These are phyloP conservation scores for Ilex aquifolium DNA, from an alignment of 257 asterid species.

Conservation along the genomic window DNA sequence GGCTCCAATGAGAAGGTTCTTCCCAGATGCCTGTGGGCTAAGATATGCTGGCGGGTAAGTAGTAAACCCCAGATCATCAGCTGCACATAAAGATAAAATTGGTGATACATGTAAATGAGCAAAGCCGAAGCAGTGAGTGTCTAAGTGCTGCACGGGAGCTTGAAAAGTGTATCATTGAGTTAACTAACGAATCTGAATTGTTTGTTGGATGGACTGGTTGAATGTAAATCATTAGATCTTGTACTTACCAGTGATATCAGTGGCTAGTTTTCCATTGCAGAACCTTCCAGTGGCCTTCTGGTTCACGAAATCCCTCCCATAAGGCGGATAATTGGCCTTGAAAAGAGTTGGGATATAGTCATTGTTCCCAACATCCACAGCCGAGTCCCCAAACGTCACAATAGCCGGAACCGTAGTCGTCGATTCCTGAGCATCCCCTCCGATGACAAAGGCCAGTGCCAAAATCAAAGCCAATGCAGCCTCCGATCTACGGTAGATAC, in stretches of 20 bases:
- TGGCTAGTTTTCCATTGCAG: constrained; percentile 83
- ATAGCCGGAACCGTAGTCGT: constrained; percentile 63
- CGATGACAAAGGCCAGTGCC: constrained; percentile 27
- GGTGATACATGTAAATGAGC: too few relatives aligned
- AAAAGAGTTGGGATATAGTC: constrained; percentile 54
- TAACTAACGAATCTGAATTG: too few relatives aligned
- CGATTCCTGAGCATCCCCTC: constrained; percentile 36
- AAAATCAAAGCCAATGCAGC: constrained; percentile 12
- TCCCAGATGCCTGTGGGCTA: constrained; percentile 91
- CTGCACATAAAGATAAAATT: constrained; percentile 19
- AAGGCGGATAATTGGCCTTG: constrained; percentile 85
- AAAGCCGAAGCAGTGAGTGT: too few relatives aligned
- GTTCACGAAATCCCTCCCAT: constrained; percentile 65
- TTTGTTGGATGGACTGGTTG: too few relatives aligned
- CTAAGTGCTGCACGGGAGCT: too few relatives aligned
- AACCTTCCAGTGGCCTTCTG: constrained; percentile 77
- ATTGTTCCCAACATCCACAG: constrained; percentile 84
- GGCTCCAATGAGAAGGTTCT: constrained; percentile 65
- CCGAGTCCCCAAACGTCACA: constrained; percentile 79
- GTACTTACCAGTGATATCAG: constrained; percentile 75
- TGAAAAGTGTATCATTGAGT: too few relatives aligned
- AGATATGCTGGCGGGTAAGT: constrained; percentile 70
- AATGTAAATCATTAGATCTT: too few relatives aligned
- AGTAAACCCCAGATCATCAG: constrained; percentile 77
- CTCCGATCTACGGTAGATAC: not conserved